phyloP scores from a whole-genome alignment of 768 basidiomycete genomes.

The Tulasnella sp. region DNA sequence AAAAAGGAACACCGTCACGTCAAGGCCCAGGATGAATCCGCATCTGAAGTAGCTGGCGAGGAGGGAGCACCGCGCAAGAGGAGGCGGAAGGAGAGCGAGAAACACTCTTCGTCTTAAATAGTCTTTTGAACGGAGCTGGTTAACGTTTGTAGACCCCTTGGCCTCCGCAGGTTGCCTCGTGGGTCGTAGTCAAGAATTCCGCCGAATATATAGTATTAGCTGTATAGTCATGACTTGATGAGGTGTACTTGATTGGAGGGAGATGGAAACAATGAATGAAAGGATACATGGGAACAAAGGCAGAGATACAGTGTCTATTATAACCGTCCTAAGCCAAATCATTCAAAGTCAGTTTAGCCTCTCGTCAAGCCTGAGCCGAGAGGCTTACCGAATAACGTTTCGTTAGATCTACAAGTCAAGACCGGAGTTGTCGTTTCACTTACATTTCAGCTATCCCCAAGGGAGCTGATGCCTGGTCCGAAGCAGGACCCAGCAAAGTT shows the following conservation, averaged over 20 bases:
- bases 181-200: not conserved
- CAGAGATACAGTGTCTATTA: not conserved
- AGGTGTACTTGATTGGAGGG: not conserved
- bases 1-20: not conserved
- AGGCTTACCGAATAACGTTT: not conserved
- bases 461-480: constrained; percentile 2
- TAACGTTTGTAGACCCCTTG: not conserved
- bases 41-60: not conserved
- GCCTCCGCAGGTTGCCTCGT: not conserved
- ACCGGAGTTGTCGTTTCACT: not conserved
- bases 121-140: not conserved
- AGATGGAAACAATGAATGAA: not conserved
- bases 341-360: constrained; percentile 5
- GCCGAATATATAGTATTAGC: not conserved
- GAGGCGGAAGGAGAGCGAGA: not conserved
- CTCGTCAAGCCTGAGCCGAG: not conserved
- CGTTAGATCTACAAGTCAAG: not conserved
- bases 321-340: not conserved
- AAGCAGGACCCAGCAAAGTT: not conserved
- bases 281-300: not conserved
- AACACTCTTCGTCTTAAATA: not conserved
- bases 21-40: not conserved
- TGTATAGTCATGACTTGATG: not conserved
- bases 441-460: not conserved
- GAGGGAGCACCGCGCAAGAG: not conserved